These are phyloP conservation scores for Escallonia herrerae DNA, from an alignment of 129 eudicot genomes.

Conservation along the genomic window DNA sequence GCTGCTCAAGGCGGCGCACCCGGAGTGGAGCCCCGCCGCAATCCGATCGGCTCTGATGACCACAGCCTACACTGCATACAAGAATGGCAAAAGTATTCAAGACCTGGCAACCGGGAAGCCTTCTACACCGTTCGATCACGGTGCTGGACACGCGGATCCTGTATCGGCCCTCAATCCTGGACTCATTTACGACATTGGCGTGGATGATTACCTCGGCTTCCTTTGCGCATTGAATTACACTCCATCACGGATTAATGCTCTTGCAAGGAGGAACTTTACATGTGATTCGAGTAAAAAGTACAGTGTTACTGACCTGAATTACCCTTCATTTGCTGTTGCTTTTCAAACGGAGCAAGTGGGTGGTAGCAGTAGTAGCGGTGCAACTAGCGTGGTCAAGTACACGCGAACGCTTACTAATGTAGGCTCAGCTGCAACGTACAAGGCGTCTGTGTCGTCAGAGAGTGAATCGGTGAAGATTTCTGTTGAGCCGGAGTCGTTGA, in stretches of 20 bases:
- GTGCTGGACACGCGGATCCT: slow-evolving; percentile 96
- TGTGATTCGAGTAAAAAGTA: slow-evolving; percentile 54
- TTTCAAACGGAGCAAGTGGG: slow-evolving; percentile 28
- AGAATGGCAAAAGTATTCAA: slow-evolving; percentile 42
- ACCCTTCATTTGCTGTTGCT: slow-evolving; percentile 82
- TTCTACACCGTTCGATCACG: slow-evolving; percentile 90
- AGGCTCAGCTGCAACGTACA: slow-evolving; percentile 60
- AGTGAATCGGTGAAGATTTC: slow-evolving; percentile 45
- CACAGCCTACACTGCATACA: slow-evolving; percentile 67
- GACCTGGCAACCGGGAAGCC: slow-evolving; percentile 86
- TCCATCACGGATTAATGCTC: slow-evolving; percentile 41
- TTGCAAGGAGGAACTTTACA: slow-evolving; percentile 58
- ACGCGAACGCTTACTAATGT: slow-evolving; percentile 81
- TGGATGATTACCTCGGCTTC: slow-evolving; percentile 62
- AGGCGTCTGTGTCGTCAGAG: slow-evolving; percentile 40
- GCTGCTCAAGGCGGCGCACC: slow-evolving; percentile 78
- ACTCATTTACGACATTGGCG: slow-evolving; percentile 63
- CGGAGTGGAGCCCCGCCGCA: slow-evolving; percentile 90
- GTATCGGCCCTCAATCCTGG: slow-evolving; percentile 88
- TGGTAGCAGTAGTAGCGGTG: slow-evolving; percentile 21
- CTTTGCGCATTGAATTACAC: slow-evolving; percentile 90
- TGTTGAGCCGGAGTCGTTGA: slow-evolving; percentile 58
- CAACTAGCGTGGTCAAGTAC: slow-evolving; percentile 54
- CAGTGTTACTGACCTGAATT: slow-evolving; percentile 55
- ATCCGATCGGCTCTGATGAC: slow-evolving; percentile 93